Evolutionary conservation across 352 stramenopile genomes (phyloP), one percentile per base, ranked within the genome.

Genomic region (Pythium brassicae): DNA sequence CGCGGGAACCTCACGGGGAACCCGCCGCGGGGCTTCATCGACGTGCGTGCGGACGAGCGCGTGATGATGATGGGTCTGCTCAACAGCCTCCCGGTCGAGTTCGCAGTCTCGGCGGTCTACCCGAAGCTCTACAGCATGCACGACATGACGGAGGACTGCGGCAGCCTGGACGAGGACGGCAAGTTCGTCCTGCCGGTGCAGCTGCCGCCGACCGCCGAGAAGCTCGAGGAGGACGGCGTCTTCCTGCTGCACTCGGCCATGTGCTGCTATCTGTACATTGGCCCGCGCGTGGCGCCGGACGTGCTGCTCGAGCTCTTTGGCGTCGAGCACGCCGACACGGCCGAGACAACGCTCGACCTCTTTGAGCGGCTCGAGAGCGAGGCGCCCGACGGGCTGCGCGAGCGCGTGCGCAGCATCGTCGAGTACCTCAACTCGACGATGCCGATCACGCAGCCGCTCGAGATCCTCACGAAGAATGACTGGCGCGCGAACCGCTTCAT

Each of bases 231-330:
- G 40, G 69, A 86, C 50, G 88, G 86, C 11, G 78, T 96, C 51
- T 96, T 95, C 68, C 58, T 97, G 55, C 54, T 97, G 32, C 87
- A 97, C 65, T 90, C 78, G 40, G 81, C 83, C 23, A 92, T 91
- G 69, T 87, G 76, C 67, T 87, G 88, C 55, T 92, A 94, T 67
- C 74, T 97, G 44, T 96, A 96, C 71, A 83, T 97, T 59, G 86
- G 86, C 1, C 79, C 79, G 14, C 83, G 83, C 49, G 85, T 66
- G 8, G 69, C 74, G 22, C 62, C 66, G n/a, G 83, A 89, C 45
- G 62, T 94, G 47, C 66, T 95, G 47, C 54, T 86, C 23, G 82
- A 93, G 37, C 67, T 97, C n/a, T 95, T 96, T 53, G 86, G 83
- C 29, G 69, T 88, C 34, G 78, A 89, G 39, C 79, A 90, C 61